Conservation (phyloP, 345 rosid genomes). For the Trapa bicornis region DNA sequence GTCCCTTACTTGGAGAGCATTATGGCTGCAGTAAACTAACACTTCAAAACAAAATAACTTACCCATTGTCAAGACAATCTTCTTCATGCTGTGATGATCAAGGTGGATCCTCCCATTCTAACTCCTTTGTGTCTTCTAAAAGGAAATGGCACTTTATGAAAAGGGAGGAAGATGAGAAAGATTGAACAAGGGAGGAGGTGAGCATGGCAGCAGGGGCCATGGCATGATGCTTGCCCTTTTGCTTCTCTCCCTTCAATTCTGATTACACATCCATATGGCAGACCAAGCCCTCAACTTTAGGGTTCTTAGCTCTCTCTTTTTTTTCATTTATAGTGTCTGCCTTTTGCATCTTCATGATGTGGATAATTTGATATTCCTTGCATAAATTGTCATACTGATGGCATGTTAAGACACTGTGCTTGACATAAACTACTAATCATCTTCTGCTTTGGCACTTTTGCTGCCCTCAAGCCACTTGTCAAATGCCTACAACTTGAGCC, state of each 20-base stretch:
- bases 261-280: background rate
- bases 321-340: background rate
- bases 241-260: background rate
- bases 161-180: background rate
- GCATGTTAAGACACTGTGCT: constrained; percentile 1
- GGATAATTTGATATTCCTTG: background rate
- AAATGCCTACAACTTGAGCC: background rate
- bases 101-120: no score
- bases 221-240: background rate
- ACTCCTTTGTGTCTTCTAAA: no score
- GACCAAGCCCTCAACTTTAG: background rate
- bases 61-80: no score
- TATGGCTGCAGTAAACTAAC: no score
- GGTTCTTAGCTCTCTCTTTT: background rate
- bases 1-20: no score
- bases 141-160: no score
- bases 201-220: constrained; percentile 4
- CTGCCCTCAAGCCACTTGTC: constrained; percentile 16
- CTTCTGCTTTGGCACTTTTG: constrained; percentile 8
- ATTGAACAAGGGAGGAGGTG: background rate
- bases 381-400: background rate
- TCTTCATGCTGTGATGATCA: no score
- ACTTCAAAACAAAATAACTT: no score
- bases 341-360: background rate
- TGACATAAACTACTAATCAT: background rate